Conservation (phyloP, 805 yeast genomes). For the Saccharomycopsis sp. region DNA sequence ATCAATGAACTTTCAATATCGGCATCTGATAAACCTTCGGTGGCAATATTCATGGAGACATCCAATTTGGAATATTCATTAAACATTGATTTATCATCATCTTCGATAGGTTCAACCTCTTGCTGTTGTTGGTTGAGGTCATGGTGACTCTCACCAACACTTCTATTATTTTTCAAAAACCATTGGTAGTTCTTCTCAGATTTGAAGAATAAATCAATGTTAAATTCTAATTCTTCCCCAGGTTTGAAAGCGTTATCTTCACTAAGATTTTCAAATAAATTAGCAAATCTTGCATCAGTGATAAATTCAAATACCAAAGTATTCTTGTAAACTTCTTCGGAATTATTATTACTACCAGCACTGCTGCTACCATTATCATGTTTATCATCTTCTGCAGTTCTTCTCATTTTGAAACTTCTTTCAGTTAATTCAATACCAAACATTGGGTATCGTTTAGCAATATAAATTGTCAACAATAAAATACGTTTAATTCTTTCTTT, state of each 20-base stretch:
- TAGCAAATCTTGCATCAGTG: conserved; percentile 36
- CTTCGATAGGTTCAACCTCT: conserved; percentile 9
- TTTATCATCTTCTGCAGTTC: background rate
- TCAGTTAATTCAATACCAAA: conserved; percentile 48
- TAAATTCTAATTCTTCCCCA: conserved; percentile 3
- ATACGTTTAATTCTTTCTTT: conserved; percentile 47
- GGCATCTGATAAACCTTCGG: conserved; percentile 27
- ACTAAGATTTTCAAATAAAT: conserved; percentile 33
- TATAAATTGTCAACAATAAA: conserved; percentile 40
- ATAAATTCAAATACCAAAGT: conserved; percentile 23
- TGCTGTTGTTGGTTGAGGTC: conserved; percentile 12
- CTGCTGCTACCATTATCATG: background rate
- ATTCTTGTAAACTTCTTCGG: conserved; percentile 13
- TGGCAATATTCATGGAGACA: conserved; percentile 17
- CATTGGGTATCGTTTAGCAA: conserved; percentile 42
- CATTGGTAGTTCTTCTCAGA: conserved; percentile 15
- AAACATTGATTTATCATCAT: conserved; percentile 13
- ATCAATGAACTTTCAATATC: conserved; percentile 30
- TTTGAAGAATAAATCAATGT: conserved; percentile 16
- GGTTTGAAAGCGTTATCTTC: conserved; percentile 27
- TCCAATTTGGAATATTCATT: conserved; percentile 12
- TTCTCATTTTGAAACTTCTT: conserved; percentile 38
- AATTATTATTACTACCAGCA: background rate
- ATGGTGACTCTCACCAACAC: conserved; percentile 21
- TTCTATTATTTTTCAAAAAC: conserved; percentile 5